Conservation (phyloP, 1,284 basidiomycete species). For the Ustilago xerochloae region DNA sequence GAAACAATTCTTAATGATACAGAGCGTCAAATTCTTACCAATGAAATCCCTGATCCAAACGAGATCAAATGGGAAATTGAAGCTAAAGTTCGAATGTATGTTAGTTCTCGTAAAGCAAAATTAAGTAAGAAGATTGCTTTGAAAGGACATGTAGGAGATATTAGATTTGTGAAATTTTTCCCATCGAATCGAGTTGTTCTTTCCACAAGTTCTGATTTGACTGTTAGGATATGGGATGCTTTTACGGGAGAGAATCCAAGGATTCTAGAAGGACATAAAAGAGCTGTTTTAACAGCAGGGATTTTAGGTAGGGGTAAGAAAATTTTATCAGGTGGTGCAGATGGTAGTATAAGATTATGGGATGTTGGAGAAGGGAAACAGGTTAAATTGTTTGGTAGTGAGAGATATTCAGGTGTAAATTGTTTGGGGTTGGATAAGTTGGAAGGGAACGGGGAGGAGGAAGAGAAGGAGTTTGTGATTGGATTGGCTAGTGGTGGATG, state of each 20-base stretch:
- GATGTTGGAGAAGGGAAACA: slow-evolving; percentile 75
- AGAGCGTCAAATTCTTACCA: slow-evolving; percentile 12
- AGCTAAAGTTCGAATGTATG: slow-evolving; percentile 27
- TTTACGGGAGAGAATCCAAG: slow-evolving; percentile 71
- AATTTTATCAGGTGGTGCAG: slow-evolving; percentile 74
- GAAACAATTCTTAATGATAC: slow-evolving; percentile 20
- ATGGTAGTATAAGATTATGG: slow-evolving; percentile 80
- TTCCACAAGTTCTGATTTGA: slow-evolving; percentile 76
- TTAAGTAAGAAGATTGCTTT: slow-evolving; percentile 31
- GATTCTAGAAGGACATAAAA: slow-evolving; percentile 77
- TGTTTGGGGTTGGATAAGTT: slow-evolving; percentile 68
- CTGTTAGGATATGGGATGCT: slow-evolving; percentile 75
- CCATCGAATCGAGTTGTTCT: slow-evolving; percentile 70
- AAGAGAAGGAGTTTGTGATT: slow-evolving; percentile 64
- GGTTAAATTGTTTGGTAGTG: slow-evolving; percentile 64
- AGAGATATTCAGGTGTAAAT: slow-evolving; percentile 70
- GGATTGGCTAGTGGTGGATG: slow-evolving; percentile 75
- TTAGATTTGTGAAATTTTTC: slow-evolving; percentile 58
- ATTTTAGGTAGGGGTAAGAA: slow-evolving; percentile 77
- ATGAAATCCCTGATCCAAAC: slow-evolving; percentile 20
- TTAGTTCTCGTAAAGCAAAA: slow-evolving; percentile 16
- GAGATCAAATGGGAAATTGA: slow-evolving; percentile 39
- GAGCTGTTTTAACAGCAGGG: slow-evolving; percentile 72
- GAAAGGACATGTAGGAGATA: slow-evolving; percentile 59
- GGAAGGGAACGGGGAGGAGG: slow-evolving; percentile 14